Evolutionary conservation across 176 grass and related monocot species (phyloP).

Genomic region (Otatea glauca): DNA sequence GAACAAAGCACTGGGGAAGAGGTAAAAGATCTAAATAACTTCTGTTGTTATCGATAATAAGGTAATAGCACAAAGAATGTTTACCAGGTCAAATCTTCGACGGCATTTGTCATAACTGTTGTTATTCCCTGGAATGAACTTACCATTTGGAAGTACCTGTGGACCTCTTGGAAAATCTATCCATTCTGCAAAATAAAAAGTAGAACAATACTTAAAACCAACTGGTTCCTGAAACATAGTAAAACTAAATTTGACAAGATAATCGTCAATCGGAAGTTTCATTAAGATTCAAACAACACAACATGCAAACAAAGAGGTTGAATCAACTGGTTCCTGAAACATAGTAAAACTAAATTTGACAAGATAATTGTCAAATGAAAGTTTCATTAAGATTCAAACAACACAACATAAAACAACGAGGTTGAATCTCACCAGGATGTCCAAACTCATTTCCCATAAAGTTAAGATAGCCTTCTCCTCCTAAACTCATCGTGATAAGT

Average conservation of each 20-base stretch:
- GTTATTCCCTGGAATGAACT: constrained; percentile 80
- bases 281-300: constrained; percentile 12
- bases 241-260: constrained; percentile 32
- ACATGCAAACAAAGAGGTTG: constrained; percentile 27
- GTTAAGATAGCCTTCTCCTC: constrained; percentile 96
- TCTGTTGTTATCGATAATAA: constrained; percentile 11
- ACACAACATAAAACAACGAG: constrained; percentile 11
- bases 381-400: constrained; percentile 12
- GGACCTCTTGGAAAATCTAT: constrained; percentile 87
- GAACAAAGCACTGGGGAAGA: constrained; percentile 7
- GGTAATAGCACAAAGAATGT: constrained; percentile 24
- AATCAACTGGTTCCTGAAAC: constrained; percentile 14
- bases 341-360: constrained; percentile 17
- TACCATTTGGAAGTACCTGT: constrained; percentile 67
- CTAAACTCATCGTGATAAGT: constrained; percentile 94
- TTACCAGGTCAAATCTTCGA: constrained; percentile 87
- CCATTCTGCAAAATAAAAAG: constrained; percentile 69
- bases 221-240: background rate
- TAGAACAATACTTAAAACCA: constrained; percentile 39
- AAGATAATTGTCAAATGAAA: constrained; percentile 21
- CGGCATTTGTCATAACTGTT: constrained; percentile 89
- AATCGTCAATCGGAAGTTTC: background rate
- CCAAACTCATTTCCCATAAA: constrained; percentile 99
- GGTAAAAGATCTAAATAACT: constrained; percentile 30
- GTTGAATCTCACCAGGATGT: constrained; percentile 78